Evolutionary conservation across 2,329 filamentous ascomycete genomes (phyloP), one percentile per base, ranked within the genome.

Genomic region (Aspergillus sp.): DNA sequence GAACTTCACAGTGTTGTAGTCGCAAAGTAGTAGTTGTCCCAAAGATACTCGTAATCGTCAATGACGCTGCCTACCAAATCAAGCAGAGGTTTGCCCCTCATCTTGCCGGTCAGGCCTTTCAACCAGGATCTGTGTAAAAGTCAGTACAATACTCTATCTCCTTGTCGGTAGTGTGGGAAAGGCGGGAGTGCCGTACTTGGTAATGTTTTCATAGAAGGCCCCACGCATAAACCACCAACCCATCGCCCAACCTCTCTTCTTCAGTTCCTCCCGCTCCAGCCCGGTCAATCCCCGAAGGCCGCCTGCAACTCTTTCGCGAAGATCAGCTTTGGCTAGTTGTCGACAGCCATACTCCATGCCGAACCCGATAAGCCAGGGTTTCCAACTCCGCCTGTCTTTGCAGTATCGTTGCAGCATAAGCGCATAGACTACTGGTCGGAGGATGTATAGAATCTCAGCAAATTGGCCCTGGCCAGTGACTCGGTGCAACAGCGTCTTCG

Each of bases 181-280:
- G 41, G 23, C 48, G 2, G 19, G 12, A n/a, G 39, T 36, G 39
- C 72, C 82, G 68, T 77, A 86, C 84, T 84, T 86, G 51, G 92
- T 96, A 62, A 97, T 84, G 69, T 92, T 91, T 77, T 98, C 91
- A 77, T 99, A 99, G 69, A 96, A 96, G 2, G 93, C 92, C n/a
- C 95, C 94, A 62, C 94, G 87, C 91, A 99, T 95, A 25, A 85
- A 80, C 95, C 95, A 99, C 94, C 95, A 98, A 19, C 88, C 90
- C 82, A 97, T 89, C 2, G 87, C 88, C 92, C 92, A 96, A 41
- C 91, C 92, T 64, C 95, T 85, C 78, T 91, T 92, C 72, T 84
- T 88, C 83, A 96, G 87, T 80, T 98, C 94, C 67, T 97, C 94
- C 59, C 89, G 87, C 79, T 99, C 95, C 17, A 99, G 82, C 8